Evolutionary conservation across 2,329 filamentous ascomycete genomes (phyloP).

Genomic region (Scolecobasidium constrictum): DNA sequence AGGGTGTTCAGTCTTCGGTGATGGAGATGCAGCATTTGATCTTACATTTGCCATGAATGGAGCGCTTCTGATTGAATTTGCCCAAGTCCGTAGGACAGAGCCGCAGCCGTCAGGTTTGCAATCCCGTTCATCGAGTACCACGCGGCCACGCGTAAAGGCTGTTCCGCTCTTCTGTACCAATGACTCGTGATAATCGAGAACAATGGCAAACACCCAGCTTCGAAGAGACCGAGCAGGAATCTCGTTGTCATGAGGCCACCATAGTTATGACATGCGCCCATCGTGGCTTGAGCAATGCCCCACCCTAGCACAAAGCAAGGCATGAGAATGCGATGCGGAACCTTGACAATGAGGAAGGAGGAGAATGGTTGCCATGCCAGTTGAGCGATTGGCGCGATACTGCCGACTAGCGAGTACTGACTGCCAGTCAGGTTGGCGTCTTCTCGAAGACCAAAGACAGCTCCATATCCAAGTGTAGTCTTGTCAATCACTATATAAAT

Average conservation of each 20-base stretch:
- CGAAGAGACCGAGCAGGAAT: slow-evolving; percentile 13
- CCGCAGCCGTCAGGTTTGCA: slow-evolving; percentile 14
- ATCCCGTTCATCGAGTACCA: slow-evolving; percentile 8
- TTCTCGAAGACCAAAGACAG: slow-evolving; percentile 42
- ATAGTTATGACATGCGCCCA: slow-evolving; percentile 25
- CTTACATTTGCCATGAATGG: slow-evolving; percentile 31
- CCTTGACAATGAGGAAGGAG: slow-evolving; percentile 48
- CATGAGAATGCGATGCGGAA: slow-evolving; percentile 50
- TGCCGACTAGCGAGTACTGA: slow-evolving; percentile 47
- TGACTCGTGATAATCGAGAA: slow-evolving; percentile 35
- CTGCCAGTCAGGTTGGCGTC: slow-evolving; percentile 41
- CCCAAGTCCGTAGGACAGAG: slow-evolving; percentile 8
- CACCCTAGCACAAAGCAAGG: slow-evolving; percentile 36
- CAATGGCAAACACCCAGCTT: slow-evolving; percentile 24
- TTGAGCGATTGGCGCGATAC: slow-evolving; percentile 49
- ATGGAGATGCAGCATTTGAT: not conserved
- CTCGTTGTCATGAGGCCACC: slow-evolving; percentile 12
- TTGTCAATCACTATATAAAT: slow-evolving; percentile 33
- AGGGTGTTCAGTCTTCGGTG: not conserved
- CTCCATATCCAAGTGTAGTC: slow-evolving; percentile 44
- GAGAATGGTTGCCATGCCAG: slow-evolving; percentile 52
- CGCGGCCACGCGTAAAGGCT: slow-evolving; percentile 1
- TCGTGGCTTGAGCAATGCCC: slow-evolving; percentile 36
- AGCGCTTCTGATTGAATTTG: slow-evolving; percentile 14
- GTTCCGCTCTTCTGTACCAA: slow-evolving; percentile 31